These are phyloP conservation scores for Panaeolus cyanescens DNA, from an alignment of 768 basidiomycete species.

Conservation along the genomic window DNA sequence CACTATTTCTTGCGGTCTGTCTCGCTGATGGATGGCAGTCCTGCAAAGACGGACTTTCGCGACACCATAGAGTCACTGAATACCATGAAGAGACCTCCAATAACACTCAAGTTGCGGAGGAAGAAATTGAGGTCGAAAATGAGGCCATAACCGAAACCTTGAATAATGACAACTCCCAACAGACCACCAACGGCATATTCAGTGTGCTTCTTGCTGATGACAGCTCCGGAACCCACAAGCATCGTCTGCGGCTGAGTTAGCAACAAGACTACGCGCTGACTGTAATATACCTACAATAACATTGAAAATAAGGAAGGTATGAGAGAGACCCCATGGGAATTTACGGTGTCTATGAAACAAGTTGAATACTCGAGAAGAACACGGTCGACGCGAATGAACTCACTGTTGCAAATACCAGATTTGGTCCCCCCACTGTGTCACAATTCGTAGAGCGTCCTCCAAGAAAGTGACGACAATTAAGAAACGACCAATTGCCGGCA, in stretches of 20 bases:
- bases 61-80: conserved; percentile 94
- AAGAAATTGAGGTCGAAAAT: conserved; percentile 99
- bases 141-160: conserved; percentile 98
- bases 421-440: conserved; percentile 96
- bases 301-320: conserved; percentile 89
- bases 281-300: conserved; percentile 68
- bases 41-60: conserved; percentile 87
- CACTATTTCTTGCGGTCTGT: conserved; percentile 99
- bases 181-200: conserved; percentile 92
- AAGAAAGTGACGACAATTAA: conserved; percentile 97
- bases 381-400: conserved; percentile 27
- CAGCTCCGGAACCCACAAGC: conserved; percentile 79
- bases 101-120: conserved; percentile 97
- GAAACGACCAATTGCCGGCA: conserved; percentile 95
- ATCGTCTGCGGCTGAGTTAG: conserved; percentile 62
- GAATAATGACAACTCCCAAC: conserved; percentile 87
- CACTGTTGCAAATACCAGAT: conserved; percentile 97
- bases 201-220: conserved; percentile 85
- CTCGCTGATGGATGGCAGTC: conserved; percentile 87
- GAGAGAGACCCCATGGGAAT: conserved; percentile 95
- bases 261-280: background rate
- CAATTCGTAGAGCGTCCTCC: conserved; percentile 92
- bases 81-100: conserved; percentile 98
- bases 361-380: conserved; percentile 10
- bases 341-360: conserved; percentile 72